Percentiles rank a stretch among this genome's conserved stretches.
phyloP scores from a whole-genome alignment of 176 grass and related monocot genomes.

The Zea mays region DNA sequence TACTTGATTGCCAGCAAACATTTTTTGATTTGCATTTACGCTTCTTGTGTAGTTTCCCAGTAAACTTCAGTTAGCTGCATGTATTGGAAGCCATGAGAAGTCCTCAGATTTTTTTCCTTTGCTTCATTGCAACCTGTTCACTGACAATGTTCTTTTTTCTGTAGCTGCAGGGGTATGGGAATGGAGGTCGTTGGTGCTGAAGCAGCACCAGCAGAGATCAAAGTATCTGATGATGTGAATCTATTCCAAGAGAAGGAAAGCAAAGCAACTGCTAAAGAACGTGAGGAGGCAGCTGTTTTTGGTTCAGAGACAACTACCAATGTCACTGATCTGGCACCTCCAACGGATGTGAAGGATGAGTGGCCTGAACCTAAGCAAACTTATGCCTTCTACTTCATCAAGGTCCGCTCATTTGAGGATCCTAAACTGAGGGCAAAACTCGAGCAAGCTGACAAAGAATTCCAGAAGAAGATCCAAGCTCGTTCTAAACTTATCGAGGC shows the following conservation, averaged over 20 bases:
- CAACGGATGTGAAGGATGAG: slow-evolving; percentile 77
- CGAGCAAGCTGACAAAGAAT: slow-evolving; percentile 75
- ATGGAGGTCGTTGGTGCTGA: slow-evolving; percentile 76
- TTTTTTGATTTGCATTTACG: not conserved
- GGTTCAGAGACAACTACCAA: slow-evolving; percentile 53
- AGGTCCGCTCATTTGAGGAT: slow-evolving; percentile 73
- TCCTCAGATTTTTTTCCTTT: not conserved
- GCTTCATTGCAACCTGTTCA: not conserved
- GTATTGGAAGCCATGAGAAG: slow-evolving; percentile 2
- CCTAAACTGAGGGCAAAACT: slow-evolving; percentile 83
- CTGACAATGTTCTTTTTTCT: slow-evolving; percentile 20
- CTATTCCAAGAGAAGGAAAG: slow-evolving; percentile 66
- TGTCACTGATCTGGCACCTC: slow-evolving; percentile 43
- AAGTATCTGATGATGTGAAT: slow-evolving; percentile 58
- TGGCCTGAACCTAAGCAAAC: slow-evolving; percentile 79
- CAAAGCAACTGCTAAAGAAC: slow-evolving; percentile 59
- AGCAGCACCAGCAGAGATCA: slow-evolving; percentile 51
- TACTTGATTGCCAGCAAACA: not conserved
- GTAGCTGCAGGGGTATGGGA: slow-evolving; percentile 63
- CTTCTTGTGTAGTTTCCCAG: slow-evolving; percentile 3
- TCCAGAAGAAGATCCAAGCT: slow-evolving; percentile 73
- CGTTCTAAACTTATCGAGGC: slow-evolving; percentile 58
- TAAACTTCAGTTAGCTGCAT: not conserved
- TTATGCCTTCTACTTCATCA: slow-evolving; percentile 68
- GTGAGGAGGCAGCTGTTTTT: slow-evolving; percentile 50